Base-by-base conservation (phyloP, 2,329 filamentous ascomycete species). In the Sporothrix phasma region DNA sequence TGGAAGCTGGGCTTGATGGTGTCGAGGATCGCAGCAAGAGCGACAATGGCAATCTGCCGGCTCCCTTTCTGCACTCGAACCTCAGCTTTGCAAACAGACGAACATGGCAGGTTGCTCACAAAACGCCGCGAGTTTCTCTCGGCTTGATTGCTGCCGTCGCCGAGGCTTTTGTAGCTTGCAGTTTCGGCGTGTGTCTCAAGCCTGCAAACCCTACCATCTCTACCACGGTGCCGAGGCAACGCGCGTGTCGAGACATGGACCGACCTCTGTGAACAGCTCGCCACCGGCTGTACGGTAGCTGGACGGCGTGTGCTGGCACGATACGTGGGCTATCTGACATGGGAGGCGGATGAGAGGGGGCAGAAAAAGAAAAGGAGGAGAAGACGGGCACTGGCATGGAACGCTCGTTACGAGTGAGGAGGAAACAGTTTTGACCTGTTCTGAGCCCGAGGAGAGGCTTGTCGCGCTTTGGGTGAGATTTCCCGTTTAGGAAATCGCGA, bases 31-130 rank as follows among this genome's bases (percentile, higher is more conserved):
- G n/a, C n/a, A 68, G 78, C 29, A 76, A 78, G 43, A 73, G 70
- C 3, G 76, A 71, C 45, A 76, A 76, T 39, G 75, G 75, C 11
- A 76, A 77, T 47, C 67, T 77, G 3, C 73, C 80, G 29, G 81
- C 84, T 61, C 81, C 84, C 68, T 85, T 85, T 72, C 75, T 80
- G 3, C 81, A 83, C 66, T 78, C 80, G 65, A 78, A 74, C n/a
- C 73, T 75, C 68, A 86, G 86, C 73, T 75, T 76, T 45, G 5
- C 77, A 84, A 1, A 82, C 78, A 0, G 82, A 84, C 67, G 69
- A 76, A 43, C 84, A 81, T 68, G 82, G 82, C 11, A 81, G 81
- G 31, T 79, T 75, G 64, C 76, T 82, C 53, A 80, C 83, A 68
- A 84, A 83, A 56, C 77, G 83, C 31, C 73, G 78, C 2, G 75